phyloP scores from a whole-genome alignment of 208 protist species.

The Wallacemonas collosoma region DNA sequence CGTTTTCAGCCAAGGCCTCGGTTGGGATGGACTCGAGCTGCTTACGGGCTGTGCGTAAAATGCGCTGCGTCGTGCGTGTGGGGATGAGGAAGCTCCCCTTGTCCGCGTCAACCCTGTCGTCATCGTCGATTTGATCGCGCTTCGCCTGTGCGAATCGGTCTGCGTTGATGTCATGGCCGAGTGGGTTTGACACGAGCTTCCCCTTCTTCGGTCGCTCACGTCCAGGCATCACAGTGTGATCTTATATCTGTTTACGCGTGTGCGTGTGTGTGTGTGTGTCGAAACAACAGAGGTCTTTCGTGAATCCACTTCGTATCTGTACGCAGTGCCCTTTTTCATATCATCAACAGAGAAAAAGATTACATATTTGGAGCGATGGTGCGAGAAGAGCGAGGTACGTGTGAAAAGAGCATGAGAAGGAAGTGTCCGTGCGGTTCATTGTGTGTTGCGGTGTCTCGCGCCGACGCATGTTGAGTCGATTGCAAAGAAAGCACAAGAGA shows the following conservation, averaged over 20 bases:
- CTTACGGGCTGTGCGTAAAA: constrained; percentile 71
- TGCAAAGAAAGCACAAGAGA: too few relatives aligned
- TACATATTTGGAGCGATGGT: too few relatives aligned
- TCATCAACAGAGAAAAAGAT: too few relatives aligned
- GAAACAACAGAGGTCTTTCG: not conserved
- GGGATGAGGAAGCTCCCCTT: constrained; percentile 72
- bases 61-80: constrained; percentile 69
- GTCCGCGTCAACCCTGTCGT: constrained; percentile 34
- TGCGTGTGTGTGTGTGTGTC: constrained; percentile 11
- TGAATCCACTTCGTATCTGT: too few relatives aligned
- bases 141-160: constrained; percentile 64
- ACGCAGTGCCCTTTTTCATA: too few relatives aligned
- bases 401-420: too few relatives aligned
- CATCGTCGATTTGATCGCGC: constrained; percentile 22
- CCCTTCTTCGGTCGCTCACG: constrained; percentile 49
- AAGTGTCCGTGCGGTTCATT: too few relatives aligned
- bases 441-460: too few relatives aligned
- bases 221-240: constrained; percentile 26
- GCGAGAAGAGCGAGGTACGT: too few relatives aligned
- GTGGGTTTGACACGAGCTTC: constrained; percentile 57
- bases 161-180: constrained; percentile 80
- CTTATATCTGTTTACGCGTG: not conserved
- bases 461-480: too few relatives aligned
- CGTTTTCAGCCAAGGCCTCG: constrained; percentile 36
- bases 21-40: constrained; percentile 68